Evolutionary conservation across 2,329 filamentous ascomycete genomes (phyloP), one percentile per base, ranked within the genome.

Genomic region (Cercospora citrullina): DNA sequence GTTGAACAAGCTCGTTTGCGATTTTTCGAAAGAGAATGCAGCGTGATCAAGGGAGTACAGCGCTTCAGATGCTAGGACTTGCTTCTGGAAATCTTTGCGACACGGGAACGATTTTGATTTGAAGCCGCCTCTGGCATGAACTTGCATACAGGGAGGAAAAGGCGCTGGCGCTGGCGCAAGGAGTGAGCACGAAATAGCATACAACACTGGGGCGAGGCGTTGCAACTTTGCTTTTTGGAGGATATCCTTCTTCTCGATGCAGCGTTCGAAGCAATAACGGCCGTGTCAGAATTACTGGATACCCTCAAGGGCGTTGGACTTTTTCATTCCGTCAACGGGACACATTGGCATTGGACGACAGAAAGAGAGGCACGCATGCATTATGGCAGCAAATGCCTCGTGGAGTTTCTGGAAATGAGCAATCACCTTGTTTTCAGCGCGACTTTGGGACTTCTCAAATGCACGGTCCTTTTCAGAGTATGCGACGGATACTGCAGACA

Each of bases 381-480:
- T 33, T 33, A 61, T 61, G 33, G 59, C 33, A 51, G 45, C 45
- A 51, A 26, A 51, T 51, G 45, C 45, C 45, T 51, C 45, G 45
- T 51, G 45, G 45, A 51, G 45, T 51, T 51, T 48, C 10, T 51
- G 45, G 45, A 14, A 5, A 14, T 51, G 45, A 23, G 45, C 45
- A 23, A 51, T 51, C 45, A 51, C 21, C 45, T 51, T 51, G 45
- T 26, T 51, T 51, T 51, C 58, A 36, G 12, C 7, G 18, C 18
- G 45, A 23, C 23, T 48, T 48, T n/a, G 36, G 42, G 42, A 51
- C 18, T 51, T 51, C 21, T 23, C 10, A 23, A 26, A 51, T 26
- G 18, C 12, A 51, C 45, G 45, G 18, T 51, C 45, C 9, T 51
- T 51, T 51, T 51, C 45, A 16, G 45, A 51, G 45, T 26, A 12